Evolutionary conservation across 1,284 basidiomycete species (phyloP), one percentile per base, ranked within the genome.

Genomic region (Melampsora larici-populina): DNA sequence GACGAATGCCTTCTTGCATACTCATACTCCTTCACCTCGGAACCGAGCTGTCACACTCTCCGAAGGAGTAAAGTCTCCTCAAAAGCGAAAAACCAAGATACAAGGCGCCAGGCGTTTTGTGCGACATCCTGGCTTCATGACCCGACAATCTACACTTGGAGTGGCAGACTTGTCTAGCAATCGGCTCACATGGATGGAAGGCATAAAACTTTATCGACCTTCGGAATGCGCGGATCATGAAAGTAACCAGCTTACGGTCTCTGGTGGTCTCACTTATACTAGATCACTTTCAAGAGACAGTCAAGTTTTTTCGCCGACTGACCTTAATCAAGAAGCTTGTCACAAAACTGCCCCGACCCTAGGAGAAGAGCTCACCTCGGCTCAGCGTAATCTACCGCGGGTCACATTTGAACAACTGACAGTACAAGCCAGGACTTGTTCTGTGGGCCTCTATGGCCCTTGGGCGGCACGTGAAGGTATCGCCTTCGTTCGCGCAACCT

Each of bases 401-500:
- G 69, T 49, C n/a, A 81, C 93, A 91, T 89, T 91, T 75, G 93
- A 94, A 46, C 74, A 76, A 79, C 85, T 94, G 60, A 87, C 87
- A 4, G 92, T 81, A 11, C 81, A 91, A 82, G 90, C 89, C 81
- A 88, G 93, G 36, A 91, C 89, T 21, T 92, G 92, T 80, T 94
- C 92, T 1, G 87, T 97, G 72, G 91, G 92, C 9, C 86, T 97
- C 66, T 90, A 93, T 81, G 93, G 93, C 0, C 94, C 93, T 0
- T 96, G 94, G 93, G 93, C 92, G 13, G 90, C 91, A 78, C 88
- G 83, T 86, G 18, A 90, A 88, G 5, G 90, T 88, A 26, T 90
- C 66, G 79, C 91, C 5, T 94, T 92, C 85, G 89, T 96, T 73
- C 89, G 94, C 0, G 89, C 95, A n/a, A 91, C 92, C 6, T 95